phyloP scores from a whole-genome alignment of 164 flowering plant species.

The Stephania yunnanensis region DNA sequence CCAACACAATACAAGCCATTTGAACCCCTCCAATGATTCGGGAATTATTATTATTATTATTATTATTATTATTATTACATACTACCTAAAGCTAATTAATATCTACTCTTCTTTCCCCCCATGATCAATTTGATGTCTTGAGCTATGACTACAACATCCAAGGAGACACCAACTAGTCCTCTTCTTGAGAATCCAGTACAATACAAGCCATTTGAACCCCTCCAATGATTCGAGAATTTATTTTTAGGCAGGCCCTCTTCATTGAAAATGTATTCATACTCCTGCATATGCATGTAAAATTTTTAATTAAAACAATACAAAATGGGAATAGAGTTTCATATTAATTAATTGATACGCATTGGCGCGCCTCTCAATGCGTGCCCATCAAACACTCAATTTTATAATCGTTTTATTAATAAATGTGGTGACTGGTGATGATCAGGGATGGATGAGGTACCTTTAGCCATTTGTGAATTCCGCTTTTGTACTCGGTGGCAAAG shows the following conservation, averaged over 20 bases:
- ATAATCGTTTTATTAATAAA: too few species aligned
- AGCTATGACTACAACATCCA: conserved; percentile 16
- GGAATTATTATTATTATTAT: too few species aligned
- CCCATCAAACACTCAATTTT: too few species aligned
- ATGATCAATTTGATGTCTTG: conserved; percentile 8
- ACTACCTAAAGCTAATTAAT: background rate
- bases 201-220: conserved; percentile 16
- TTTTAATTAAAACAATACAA: background rate
- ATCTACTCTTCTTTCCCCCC: background rate
- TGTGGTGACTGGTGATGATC: too few species aligned
- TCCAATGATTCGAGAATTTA: conserved; percentile 22
- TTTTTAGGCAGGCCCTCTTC: conserved; percentile 17
- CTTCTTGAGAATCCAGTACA: conserved; percentile 19
- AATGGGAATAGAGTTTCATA: background rate
- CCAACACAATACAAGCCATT: too few species aligned
- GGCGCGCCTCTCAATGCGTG: too few species aligned
- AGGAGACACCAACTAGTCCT: conserved; percentile 16
- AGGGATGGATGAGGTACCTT: conserved; percentile 2
- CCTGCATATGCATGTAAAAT: conserved; percentile 9
- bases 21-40: too few species aligned
- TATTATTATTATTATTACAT: too few species aligned
- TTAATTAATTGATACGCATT: background rate
- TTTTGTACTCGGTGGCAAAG: conserved; percentile 10
- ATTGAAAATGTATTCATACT: conserved; percentile 4
- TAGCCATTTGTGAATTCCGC: conserved; percentile 10